Conservation (phyloP, 257 asterid genomes). For the Solanum gandarillasii region DNA sequence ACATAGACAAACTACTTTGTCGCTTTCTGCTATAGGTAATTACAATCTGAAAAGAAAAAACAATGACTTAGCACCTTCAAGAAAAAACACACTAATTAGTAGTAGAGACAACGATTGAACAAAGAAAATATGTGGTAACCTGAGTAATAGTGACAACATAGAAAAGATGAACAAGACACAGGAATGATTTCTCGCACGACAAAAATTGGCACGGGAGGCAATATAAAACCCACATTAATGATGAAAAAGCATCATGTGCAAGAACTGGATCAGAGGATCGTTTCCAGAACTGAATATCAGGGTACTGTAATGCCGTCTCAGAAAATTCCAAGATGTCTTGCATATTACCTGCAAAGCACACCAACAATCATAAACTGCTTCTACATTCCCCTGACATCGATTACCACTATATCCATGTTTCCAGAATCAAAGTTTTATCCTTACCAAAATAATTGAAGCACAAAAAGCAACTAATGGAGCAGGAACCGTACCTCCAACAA, state of each 20-base stretch:
- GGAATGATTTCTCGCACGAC: constrained; percentile 64
- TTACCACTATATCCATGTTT: not conserved
- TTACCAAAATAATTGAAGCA: not conserved
- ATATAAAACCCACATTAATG: constrained; percentile 86
- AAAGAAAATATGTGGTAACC: constrained; percentile 8
- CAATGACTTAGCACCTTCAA: not conserved
- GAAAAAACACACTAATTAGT: not conserved
- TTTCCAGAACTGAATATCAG: constrained; percentile 73
- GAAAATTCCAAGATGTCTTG: constrained; percentile 49
- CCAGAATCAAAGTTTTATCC: not conserved
- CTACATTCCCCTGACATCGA: not conserved
- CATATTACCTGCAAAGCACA: constrained; percentile 55
- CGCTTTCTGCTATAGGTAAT: constrained; percentile 29
- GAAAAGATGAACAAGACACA: constrained; percentile 73
- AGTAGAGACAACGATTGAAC: not conserved
- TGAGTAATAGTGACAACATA: constrained; percentile 32
- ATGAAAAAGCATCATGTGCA: constrained; percentile 76
- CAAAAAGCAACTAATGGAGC: not conserved
- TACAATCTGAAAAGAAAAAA: constrained; percentile 43
- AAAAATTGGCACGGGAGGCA: constrained; percentile 80
- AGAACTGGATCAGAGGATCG: constrained; percentile 70
- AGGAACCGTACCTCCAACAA: not conserved
- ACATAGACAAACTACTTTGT: constrained; percentile 17
- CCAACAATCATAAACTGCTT: not conserved
- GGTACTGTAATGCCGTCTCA: constrained; percentile 34